Percentiles rank a stretch among this genome's conserved stretches.
These are phyloP conservation scores for Hemileccinum rubropunctum DNA, from an alignment of 768 basidiomycete genomes.

Conservation along the genomic window DNA sequence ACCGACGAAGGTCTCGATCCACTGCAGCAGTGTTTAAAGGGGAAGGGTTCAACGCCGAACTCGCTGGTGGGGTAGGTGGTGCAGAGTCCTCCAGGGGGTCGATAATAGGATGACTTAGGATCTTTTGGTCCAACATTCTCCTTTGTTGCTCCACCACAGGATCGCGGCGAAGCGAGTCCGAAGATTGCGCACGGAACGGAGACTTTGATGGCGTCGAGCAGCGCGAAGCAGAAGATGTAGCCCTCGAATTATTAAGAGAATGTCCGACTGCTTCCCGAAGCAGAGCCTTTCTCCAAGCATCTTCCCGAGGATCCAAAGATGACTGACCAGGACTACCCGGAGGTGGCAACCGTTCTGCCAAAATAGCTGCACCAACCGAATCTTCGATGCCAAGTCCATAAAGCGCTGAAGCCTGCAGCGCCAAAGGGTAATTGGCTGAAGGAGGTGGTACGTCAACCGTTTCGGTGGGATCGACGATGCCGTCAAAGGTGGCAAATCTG, in stretches of 20 bases:
- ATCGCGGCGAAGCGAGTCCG: slow-evolving; percentile 21
- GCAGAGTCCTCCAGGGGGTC: slow-evolving; percentile 33
- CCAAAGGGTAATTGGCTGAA: slow-evolving; percentile 66
- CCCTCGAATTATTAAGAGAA: slow-evolving; percentile 61
- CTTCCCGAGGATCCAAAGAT: slow-evolving; percentile 51
- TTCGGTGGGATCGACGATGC: slow-evolving; percentile 82
- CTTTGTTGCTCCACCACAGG: slow-evolving; percentile 22
- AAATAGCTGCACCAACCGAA: slow-evolving; percentile 69
- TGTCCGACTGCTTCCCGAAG: slow-evolving; percentile 77
- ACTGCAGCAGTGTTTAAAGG: slow-evolving; percentile 16
- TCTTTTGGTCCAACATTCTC: slow-evolving; percentile 40
- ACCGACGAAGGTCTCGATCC: slow-evolving; percentile 33
- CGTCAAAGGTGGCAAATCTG: slow-evolving; percentile 41
- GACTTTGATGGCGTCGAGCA: slow-evolving; percentile 38
- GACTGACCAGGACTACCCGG: slow-evolving; percentile 60
- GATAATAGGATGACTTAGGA: slow-evolving; percentile 40
- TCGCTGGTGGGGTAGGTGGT: slow-evolving; percentile 17
- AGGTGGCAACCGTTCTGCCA: slow-evolving; percentile 73
- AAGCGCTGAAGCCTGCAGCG: slow-evolving; percentile 70
- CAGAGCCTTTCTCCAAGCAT: slow-evolving; percentile 73
- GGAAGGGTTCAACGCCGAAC: slow-evolving; percentile 5
- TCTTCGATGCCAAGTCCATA: slow-evolving; percentile 73
- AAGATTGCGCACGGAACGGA: slow-evolving; percentile 19
- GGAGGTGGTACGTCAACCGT: slow-evolving; percentile 75
- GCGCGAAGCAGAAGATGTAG: slow-evolving; percentile 35